Evolutionary conservation across 352 stramenopile species (phyloP).

Genomic region (Blastocystis hominis): DNA sequence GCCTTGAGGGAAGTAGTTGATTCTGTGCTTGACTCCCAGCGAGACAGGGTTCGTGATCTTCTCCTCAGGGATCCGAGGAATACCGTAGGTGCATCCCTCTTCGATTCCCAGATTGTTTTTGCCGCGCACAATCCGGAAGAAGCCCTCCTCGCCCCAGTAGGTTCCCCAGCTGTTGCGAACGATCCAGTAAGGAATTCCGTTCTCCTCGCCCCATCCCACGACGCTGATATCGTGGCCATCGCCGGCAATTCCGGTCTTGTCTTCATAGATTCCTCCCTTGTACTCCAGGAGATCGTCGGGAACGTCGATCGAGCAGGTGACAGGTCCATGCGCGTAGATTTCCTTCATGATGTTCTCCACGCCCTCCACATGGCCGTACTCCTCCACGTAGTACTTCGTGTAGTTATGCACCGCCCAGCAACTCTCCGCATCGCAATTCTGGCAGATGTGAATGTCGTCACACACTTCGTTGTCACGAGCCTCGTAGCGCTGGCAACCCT

Average conservation of each 20-base stretch:
- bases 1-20: neutral
- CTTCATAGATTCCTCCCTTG: constrained; percentile 80
- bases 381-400: constrained; percentile 84
- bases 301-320: constrained; percentile 72
- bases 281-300: constrained; percentile 72
- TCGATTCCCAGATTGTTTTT: constrained; percentile 85
- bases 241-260: constrained; percentile 71
- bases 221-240: constrained; percentile 84
- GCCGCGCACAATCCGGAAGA: constrained; percentile 79
- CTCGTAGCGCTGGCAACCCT: constrained; percentile 83
- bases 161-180: constrained; percentile 84
- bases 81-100: constrained; percentile 80
- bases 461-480: constrained; percentile 75
- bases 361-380: constrained; percentile 80
- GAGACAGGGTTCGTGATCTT: neutral
- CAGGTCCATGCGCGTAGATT: constrained; percentile 84
- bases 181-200: constrained; percentile 81
- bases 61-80: constrained; percentile 63
- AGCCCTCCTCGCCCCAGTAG: constrained; percentile 87
- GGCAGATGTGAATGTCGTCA: constrained; percentile 75
- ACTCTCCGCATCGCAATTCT: constrained; percentile 72
- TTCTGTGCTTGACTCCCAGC: neutral
- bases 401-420: constrained; percentile 78
- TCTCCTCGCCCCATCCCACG: constrained; percentile 81
- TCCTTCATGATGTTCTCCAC: constrained; percentile 86